Evolutionary conservation across 2,329 filamentous ascomycete species (phyloP).

Genomic region (Hypomyces perniciosus): DNA sequence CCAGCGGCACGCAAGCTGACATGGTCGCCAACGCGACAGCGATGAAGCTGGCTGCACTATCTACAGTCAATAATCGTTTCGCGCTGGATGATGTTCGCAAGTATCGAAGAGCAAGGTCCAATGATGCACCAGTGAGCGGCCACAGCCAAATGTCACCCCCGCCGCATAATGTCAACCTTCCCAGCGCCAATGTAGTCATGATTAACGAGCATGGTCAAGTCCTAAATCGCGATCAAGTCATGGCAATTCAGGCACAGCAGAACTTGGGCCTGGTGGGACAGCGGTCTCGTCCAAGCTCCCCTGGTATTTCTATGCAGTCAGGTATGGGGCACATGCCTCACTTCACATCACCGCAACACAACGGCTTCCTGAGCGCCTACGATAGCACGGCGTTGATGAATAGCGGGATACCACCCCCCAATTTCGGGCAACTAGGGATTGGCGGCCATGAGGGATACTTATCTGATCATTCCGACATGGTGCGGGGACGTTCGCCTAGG

Average conservation of each 20-base stretch:
- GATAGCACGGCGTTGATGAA: conserved; percentile 69
- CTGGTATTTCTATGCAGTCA: conserved; percentile 74
- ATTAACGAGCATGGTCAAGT: conserved; percentile 91
- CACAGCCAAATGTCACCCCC: conserved; percentile 63
- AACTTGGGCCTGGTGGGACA: conserved; percentile 57
- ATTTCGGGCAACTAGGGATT: conserved; percentile 65
- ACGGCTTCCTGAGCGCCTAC: conserved; percentile 88
- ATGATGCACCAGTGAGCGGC: conserved; percentile 63
- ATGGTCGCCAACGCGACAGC: conserved; percentile 98
- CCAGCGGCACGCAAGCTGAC: conserved; percentile 68
- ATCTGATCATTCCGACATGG: conserved; percentile 89
- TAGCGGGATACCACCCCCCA: conserved; percentile 64
- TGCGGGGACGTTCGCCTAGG: conserved; percentile 83
- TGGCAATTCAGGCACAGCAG: conserved; percentile 68
- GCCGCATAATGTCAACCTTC: conserved; percentile 55
- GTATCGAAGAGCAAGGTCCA: conserved; percentile 85
- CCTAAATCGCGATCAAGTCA: conserved; percentile 75
- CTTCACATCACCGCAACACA: conserved; percentile 86
- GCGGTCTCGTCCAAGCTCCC: conserved; percentile 83
- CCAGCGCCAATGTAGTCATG: conserved; percentile 79
- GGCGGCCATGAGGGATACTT: conserved; percentile 76
- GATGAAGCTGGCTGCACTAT: conserved; percentile 96
- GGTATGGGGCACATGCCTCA: conserved; percentile 57
- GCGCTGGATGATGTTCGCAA: conserved; percentile 95
- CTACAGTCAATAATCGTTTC: conserved; percentile 97